A percentile compares a stretch with the other conserved stretches of the same genome.
Conservation (phyloP, 2,329 filamentous ascomycete species). For the Moelleriella libera region DNA sequence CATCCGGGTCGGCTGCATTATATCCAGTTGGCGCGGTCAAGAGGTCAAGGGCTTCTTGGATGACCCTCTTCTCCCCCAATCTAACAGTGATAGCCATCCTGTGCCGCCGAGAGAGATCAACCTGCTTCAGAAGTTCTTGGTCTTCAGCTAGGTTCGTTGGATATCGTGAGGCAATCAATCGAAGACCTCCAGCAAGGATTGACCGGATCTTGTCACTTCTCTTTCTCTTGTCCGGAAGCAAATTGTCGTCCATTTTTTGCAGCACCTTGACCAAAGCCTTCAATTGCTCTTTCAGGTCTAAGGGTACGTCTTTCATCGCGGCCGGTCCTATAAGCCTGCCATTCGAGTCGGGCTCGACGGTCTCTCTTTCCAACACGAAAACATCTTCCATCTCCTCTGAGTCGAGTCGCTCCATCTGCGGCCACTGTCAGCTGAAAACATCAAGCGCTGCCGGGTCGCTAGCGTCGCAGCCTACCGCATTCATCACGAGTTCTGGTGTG, state of each 20-base stretch:
- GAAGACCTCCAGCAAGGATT: conserved; percentile 23
- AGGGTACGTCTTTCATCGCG: conserved; percentile 26
- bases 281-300: conserved; percentile 37
- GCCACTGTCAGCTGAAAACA: conserved; percentile 10
- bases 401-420: conserved; percentile 32
- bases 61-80: conserved; percentile 56
- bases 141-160: conserved; percentile 26
- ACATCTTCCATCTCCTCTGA: conserved; percentile 59
- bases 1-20: conserved; percentile 7
- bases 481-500: conserved; percentile 22
- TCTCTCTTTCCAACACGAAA: conserved; percentile 51
- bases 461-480: conserved; percentile 22
- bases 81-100: conserved; percentile 55
- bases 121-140: conserved; percentile 17
- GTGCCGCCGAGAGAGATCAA: conserved; percentile 18
- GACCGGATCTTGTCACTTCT: conserved; percentile 30
- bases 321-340: conserved; percentile 27
- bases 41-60: conserved; percentile 35
- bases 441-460: background rate
- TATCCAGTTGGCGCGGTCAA: conserved; percentile 13
- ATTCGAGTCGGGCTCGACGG: conserved; percentile 33
- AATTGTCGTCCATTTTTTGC: conserved; percentile 26
- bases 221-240: conserved; percentile 33
- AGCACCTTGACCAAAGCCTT: conserved; percentile 33
- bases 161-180: conserved; percentile 25